Base-by-base conservation (phyloP, 2,329 filamentous ascomycete genomes). In the Fusarium begoniae region DNA sequence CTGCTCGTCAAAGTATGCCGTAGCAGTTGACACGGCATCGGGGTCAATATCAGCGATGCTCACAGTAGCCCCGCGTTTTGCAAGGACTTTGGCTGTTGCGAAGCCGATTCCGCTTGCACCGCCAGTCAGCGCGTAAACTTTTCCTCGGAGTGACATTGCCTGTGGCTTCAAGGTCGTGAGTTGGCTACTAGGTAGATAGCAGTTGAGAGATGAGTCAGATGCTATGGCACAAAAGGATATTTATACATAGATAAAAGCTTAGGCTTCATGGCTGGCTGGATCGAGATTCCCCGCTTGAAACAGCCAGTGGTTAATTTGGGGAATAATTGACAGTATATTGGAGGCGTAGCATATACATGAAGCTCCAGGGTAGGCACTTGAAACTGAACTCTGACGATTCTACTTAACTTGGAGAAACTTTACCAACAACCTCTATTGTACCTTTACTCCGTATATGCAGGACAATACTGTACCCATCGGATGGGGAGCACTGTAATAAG, bases 41-140 rank as follows among this genome's bases (percentile, higher is more conserved):
- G 74, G 48, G 66, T 82, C 78, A 56, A 84, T 68, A 58, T 87
- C 85, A 28, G 83, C 81, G 61, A 85, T 78, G 74, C 80, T 83
- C 30, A 85, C 82, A 7, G 71, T 80, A 22, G 81, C 84, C 41
- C 82, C 82, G 59, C 81, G 79, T n/a, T 72, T 65, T 12, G 80
- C 73, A 24, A 86, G 79, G 41, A 82, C 69, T 65, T 82, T 80
- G 32, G 83, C 81, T 6, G 84, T 83, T 35, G 83, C 83, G 26
- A 85, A 78, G 7, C 85, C 84, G 66, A 86, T 86, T 24, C 85
- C 84, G 58, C 83, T 84, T 22, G 83, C 84, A 51, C 82, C 84
- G 26, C 84, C 84, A 7, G 83, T 85, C 47, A 85, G 78, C 53
- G 83, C 84, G 59, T 82, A 84, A 22, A 85, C 80, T 70, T 82